These are phyloP conservation scores for Leccinum fuscescens DNA, from an alignment of 1,284 basidiomycete species.

Conservation along the genomic window DNA sequence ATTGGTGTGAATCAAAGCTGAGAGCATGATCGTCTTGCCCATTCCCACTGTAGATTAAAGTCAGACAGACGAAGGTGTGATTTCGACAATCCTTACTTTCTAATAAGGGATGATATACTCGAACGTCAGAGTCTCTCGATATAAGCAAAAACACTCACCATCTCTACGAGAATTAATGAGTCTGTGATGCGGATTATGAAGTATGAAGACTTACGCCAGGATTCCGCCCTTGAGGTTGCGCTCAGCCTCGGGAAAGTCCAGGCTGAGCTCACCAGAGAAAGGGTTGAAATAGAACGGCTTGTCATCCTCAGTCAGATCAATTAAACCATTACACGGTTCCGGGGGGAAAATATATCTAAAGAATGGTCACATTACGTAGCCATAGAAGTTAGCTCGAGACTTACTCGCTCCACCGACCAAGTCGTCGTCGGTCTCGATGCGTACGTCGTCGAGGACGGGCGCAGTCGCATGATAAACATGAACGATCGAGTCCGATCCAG, in stretches of 20 bases:
- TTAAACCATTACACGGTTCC: slow-evolving; percentile 51
- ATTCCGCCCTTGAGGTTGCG: slow-evolving; percentile 83
- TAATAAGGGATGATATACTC: slow-evolving; percentile 16
- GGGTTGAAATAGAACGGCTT: slow-evolving; percentile 83
- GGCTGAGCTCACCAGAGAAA: slow-evolving; percentile 91
- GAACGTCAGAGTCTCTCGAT: slow-evolving; percentile 5
- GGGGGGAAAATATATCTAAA: slow-evolving; percentile 67
- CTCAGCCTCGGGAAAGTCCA: slow-evolving; percentile 84
- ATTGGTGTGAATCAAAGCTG: slow-evolving; percentile 86
- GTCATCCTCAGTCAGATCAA: slow-evolving; percentile 72
- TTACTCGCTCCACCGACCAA: slow-evolving; percentile 77
- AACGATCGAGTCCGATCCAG: no score
- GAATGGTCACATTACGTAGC: neutral
- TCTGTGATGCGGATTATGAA: slow-evolving; percentile 2
- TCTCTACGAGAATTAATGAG: slow-evolving; percentile 42
- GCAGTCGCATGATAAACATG: no score
- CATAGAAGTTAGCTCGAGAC: slow-evolving; percentile 25
- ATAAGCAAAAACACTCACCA: slow-evolving; percentile 39
- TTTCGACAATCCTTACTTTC: slow-evolving; percentile 43
- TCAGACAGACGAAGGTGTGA: slow-evolving; percentile 8
- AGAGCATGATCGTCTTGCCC: slow-evolving; percentile 97
- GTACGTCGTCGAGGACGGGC: no score
- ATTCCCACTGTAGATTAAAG: slow-evolving; percentile 67
- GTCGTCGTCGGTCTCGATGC: no score
- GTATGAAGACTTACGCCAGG: slow-evolving; percentile 64